phyloP scores from a whole-genome alignment of 2,329 filamentous ascomycete genomes.

The Pestalotiopsis sp. region DNA sequence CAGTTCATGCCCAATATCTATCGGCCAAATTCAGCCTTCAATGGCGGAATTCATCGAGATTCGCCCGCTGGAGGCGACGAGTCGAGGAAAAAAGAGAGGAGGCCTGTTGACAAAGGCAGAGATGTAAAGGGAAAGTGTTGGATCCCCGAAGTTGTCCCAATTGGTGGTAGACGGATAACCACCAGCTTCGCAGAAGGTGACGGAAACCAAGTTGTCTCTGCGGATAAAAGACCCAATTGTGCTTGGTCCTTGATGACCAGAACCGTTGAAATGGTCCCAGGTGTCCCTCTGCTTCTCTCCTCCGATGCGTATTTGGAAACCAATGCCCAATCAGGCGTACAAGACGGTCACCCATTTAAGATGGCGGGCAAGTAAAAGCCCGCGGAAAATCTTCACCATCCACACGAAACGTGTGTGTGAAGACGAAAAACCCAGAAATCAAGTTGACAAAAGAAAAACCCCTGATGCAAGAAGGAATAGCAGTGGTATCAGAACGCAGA shows the following conservation, averaged over 20 bases:
- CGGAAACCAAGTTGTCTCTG: background rate
- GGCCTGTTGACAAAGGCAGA: background rate
- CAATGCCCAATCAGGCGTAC: background rate
- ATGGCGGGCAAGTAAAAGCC: background rate
- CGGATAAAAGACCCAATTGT: background rate
- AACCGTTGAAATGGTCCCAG: background rate
- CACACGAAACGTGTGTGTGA: background rate
- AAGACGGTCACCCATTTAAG: background rate
- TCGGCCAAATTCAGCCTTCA: background rate
- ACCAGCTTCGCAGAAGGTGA: background rate
- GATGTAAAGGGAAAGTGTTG: background rate
- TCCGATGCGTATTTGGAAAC: background rate
- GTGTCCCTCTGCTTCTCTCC: background rate
- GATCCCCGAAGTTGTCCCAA: background rate
- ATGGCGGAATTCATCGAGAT: background rate
- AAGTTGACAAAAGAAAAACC: slow-evolving; percentile 25
- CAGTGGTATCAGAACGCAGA: slow-evolving; percentile 39
- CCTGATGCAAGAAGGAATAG: slow-evolving; percentile 35
- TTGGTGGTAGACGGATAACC: background rate
- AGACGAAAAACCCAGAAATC: background rate
- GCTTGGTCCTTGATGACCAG: background rate
- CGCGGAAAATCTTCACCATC: background rate
- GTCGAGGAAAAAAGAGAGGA: background rate
- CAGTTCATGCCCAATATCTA: background rate
- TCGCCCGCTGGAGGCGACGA: background rate